These are phyloP conservation scores for Alternaria tenuissima DNA, from an alignment of 2,329 filamentous ascomycete genomes.

Conservation along the genomic window DNA sequence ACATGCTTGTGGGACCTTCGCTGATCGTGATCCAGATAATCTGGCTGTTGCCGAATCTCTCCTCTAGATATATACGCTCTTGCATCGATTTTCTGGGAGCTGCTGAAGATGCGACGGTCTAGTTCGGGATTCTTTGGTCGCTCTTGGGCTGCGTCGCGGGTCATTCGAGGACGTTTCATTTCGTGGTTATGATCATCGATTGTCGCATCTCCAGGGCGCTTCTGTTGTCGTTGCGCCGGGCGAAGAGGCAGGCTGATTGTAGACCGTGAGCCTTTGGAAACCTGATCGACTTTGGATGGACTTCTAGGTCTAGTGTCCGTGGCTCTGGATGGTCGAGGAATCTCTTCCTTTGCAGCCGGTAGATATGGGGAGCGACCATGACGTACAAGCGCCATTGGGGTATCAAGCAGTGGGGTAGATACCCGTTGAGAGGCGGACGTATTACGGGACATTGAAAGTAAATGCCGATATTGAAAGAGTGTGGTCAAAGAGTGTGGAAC, in stretches of 20 bases:
- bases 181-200: background rate
- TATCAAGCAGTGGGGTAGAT: too few species aligned
- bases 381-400: too few species aligned
- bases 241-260: background rate
- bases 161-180: background rate
- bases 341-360: background rate
- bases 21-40: background rate
- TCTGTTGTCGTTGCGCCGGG: background rate
- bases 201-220: background rate
- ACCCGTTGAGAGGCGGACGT: too few species aligned
- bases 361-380: background rate
- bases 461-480: too few species aligned
- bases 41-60: background rate
- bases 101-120: background rate
- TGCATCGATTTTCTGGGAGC: background rate
- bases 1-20: background rate
- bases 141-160: background rate
- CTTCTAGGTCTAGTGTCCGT: background rate
- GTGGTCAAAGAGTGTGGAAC: too few species aligned
- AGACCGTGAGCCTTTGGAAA: background rate
- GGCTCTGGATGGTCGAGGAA: too few species aligned
- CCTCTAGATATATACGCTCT: background rate
- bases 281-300: background rate
- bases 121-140: background rate
- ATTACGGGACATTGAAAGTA: too few species aligned